Evolutionary conservation across 139 green algal genomes (phyloP), one percentile per base, ranked within the genome.

Genomic region (Tetradesmus lagerheimii): DNA sequence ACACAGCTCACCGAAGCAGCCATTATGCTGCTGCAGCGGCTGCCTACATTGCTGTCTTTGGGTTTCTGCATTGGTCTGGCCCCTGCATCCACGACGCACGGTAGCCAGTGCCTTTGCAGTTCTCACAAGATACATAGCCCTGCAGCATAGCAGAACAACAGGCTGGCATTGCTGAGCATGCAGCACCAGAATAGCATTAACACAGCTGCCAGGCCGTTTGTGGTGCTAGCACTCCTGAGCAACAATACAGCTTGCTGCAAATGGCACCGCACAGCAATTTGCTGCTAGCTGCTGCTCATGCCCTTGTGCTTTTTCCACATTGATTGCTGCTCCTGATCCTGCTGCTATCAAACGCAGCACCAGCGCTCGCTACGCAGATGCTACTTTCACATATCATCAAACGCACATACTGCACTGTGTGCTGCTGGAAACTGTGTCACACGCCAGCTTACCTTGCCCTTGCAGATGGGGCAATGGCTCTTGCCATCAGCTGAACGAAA

Each of bases 391-490:
- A 45, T 23, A n/a, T n/a, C n/a, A n/a, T n/a, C n/a, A n/a, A n/a
- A n/a, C n/a, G n/a, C n/a, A n/a, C n/a, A n/a, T n/a, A n/a, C n/a
- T n/a, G n/a, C n/a, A n/a, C n/a, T n/a, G n/a, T n/a, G n/a, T n/a
- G n/a, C 18, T 15, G 81, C 31, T 66, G 31, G 11, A 18, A 25
- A 27, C 5, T 45, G 38, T 12, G 81, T 43, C 2, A 39, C 80
- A 23, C 15, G 80, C 18, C 34, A 43, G 29, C 83, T 1, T 45
- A 91, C 92, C 89, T 91, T 92, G 11, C 87, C 92, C 67, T 94
- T 94, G 87, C 92, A 94, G 1, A 94, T 75, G 25, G 92, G 92
- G 87, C 92, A 94, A 71, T 92, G 87, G 57, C 90, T 94, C 34
- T 34, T 86, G 75, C 87, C 86, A 34, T 90, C 81, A 0, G 47